phyloP scores from a whole-genome alignment of 176 grass and related monocot genomes.

The Alopecurus myosuroides region DNA sequence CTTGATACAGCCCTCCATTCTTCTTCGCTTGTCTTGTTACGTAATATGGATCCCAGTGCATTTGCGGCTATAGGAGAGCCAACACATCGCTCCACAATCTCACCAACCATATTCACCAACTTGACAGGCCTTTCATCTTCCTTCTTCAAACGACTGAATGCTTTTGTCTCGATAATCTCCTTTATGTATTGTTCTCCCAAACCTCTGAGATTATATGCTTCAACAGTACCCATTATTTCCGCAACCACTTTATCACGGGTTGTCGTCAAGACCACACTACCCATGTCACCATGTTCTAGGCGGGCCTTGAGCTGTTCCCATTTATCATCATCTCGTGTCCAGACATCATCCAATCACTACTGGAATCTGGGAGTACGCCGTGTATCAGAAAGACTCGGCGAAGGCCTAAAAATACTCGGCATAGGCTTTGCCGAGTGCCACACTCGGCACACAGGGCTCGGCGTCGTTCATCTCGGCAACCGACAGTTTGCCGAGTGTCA shows the following conservation, averaged over 20 bases:
- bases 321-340: no score
- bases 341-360: no score
- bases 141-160: neutral
- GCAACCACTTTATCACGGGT: neutral
- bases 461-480: no score
- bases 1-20: conserved; percentile 6
- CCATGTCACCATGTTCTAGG: neutral
- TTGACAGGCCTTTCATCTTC: neutral
- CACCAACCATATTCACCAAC: neutral
- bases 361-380: no score
- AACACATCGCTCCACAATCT: neutral
- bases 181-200: neutral
- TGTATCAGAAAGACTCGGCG: no score
- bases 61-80: conserved; percentile 22
- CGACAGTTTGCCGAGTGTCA: no score
- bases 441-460: no score
- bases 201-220: neutral
- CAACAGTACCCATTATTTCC: neutral
- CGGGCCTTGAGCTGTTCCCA: neutral
- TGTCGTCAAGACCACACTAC: neutral
- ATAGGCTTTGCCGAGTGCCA: no score
- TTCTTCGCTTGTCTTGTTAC: neutral
- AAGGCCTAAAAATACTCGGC: no score
- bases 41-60: neutral
- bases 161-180: neutral